Evolutionary conservation across 208 protist genomes (phyloP).

Genomic region (Trichomonas tenax): DNA sequence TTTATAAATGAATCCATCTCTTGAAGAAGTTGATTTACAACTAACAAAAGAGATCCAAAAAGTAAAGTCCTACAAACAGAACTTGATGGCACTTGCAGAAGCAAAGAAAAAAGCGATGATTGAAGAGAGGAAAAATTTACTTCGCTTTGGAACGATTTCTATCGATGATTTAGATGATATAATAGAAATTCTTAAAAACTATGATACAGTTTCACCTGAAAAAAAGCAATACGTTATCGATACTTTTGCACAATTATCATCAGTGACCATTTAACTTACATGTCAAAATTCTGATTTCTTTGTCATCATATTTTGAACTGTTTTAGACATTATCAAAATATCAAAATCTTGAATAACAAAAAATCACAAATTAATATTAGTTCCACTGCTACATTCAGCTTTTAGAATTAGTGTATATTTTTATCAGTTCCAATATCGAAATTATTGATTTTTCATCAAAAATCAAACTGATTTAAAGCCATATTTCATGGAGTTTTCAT

Average conservation of each 20-base stretch:
- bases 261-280: not conserved
- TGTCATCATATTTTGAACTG: no score
- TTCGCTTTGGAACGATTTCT: not conserved
- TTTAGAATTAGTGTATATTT: no score
- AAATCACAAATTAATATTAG: no score
- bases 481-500: no score
- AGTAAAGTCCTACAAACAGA: not conserved
- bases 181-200: not conserved
- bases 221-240: not conserved
- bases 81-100: not conserved
- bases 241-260: not conserved
- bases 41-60: not conserved
- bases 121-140: not conserved
- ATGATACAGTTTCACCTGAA: not conserved
- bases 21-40: not conserved
- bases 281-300: no score
- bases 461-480: no score
- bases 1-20: not conserved
- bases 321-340: no score
- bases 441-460: no score
- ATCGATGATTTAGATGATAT: not conserved
- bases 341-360: no score
- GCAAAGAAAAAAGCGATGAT: not conserved
- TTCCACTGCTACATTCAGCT: no score
- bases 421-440: no score